Percentiles rank a stretch among this genome's conserved stretches.
Evolutionary conservation across 495 filamentous ascomycete genomes (phyloP).

Genomic region (Aspergillus cavernicola): DNA sequence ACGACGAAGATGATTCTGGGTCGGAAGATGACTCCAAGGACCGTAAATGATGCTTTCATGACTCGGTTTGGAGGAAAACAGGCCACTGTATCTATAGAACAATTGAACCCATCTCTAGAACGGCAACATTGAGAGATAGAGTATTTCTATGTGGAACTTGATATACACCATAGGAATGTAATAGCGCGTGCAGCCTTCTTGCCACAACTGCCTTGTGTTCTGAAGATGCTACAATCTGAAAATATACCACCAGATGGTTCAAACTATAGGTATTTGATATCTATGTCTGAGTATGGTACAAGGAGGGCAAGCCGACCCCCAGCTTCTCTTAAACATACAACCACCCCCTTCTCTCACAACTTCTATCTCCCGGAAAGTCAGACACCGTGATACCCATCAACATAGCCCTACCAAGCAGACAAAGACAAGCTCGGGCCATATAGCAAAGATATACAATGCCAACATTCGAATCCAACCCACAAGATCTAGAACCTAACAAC

Average conservation of each 20-base stretch:
- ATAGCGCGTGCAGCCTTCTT: no score
- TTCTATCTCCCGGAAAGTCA: neutral
- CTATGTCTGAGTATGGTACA: slow-evolving; percentile 26
- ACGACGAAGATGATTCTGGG: slow-evolving; percentile 24
- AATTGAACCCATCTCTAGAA: no score
- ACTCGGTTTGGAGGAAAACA: no score
- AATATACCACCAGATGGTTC: neutral
- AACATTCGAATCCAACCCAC: no score
- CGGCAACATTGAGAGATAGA: no score
- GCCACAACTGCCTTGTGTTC: no score
- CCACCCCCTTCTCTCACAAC: neutral
- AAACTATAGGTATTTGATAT: neutral
- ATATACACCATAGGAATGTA: no score
- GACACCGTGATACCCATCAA: no score
- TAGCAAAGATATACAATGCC: no score
- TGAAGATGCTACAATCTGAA: neutral
- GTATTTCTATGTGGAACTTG: no score
- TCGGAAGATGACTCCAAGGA: slow-evolving; percentile 20
- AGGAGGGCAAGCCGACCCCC: slow-evolving; percentile 3
- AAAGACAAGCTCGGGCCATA: no score
- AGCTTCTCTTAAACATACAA: neutral
- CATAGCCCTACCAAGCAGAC: no score
- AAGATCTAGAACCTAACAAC: neutral
- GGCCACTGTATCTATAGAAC: neutral
- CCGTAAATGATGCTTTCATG: neutral